Percentiles rank a stretch among this genome's conserved stretches.
Conservation (phyloP, 2,329 filamentous ascomycete species). For the Fusarium heterosporum region DNA sequence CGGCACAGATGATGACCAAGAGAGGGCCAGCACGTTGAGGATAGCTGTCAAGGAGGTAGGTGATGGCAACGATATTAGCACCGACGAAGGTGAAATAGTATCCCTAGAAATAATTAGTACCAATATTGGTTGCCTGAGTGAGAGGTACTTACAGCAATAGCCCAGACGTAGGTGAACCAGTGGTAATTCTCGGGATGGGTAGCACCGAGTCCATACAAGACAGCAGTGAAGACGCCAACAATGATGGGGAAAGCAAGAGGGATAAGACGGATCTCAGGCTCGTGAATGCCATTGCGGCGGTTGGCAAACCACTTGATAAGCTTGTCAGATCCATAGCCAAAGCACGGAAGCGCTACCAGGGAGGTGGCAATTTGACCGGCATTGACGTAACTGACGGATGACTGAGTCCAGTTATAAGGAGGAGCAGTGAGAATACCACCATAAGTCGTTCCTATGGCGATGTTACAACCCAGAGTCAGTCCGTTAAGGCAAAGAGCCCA, state of each 20-base stretch:
- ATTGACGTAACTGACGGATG: conserved; percentile 38
- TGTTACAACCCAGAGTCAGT: conserved; percentile 39
- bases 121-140: background rate
- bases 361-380: conserved; percentile 40
- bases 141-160: conserved; percentile 9
- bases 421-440: conserved; percentile 31
- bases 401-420: conserved; percentile 40
- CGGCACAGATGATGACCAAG: conserved; percentile 40
- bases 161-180: conserved; percentile 27
- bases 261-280: conserved; percentile 37
- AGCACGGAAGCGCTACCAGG: conserved; percentile 33
- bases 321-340: conserved; percentile 37
- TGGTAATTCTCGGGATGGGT: conserved; percentile 19
- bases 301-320: conserved; percentile 40
- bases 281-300: conserved; percentile 35
- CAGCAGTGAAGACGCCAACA: conserved; percentile 24
- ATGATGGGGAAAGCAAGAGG: conserved; percentile 38
- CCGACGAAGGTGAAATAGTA: conserved; percentile 29
- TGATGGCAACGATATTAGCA: conserved; percentile 40
- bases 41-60: conserved; percentile 41
- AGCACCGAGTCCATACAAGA: conserved; percentile 16
- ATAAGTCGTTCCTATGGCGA: conserved; percentile 37
- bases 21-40: conserved; percentile 38
- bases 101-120: background rate
- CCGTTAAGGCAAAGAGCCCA: conserved; percentile 40